Evolutionary conservation across 257 asterid genomes (phyloP).

Genomic region (Solanum lycopersicoides): DNA sequence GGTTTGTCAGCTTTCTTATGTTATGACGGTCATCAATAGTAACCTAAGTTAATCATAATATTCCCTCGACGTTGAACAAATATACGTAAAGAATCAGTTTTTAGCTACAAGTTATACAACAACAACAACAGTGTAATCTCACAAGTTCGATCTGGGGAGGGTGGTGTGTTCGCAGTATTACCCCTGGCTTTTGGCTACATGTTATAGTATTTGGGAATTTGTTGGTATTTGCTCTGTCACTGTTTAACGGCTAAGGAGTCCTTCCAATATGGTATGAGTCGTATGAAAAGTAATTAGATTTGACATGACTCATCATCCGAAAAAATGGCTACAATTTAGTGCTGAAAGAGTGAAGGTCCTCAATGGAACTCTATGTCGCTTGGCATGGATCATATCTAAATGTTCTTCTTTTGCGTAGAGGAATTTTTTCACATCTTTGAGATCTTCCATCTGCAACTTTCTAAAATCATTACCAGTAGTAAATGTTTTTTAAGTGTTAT

Average conservation of each 20-base stretch:
- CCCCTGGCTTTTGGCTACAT: background rate
- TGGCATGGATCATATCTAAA: background rate
- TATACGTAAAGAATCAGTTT: background rate
- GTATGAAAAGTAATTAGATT: background rate
- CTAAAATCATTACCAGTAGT: background rate
- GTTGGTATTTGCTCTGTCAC: background rate
- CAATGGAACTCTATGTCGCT: background rate
- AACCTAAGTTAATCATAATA: background rate
- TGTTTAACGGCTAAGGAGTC: background rate
- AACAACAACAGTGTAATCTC: background rate
- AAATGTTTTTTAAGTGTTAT: background rate
- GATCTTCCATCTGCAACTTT: background rate
- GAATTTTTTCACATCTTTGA: background rate
- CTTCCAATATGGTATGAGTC: background rate
- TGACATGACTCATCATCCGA: background rate
- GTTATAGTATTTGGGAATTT: background rate
- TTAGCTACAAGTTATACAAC: background rate
- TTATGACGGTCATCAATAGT: background rate
- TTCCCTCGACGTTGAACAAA: background rate
- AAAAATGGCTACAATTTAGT: background rate
- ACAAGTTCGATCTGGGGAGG: background rate
- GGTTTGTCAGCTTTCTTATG: slow-evolving; percentile 22
- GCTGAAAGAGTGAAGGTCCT: background rate
- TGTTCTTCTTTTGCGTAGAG: background rate
- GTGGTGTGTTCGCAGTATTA: background rate